Conservation (phyloP, 2,329 filamentous ascomycete genomes). For the Chrysoporthe austroafricana region DNA sequence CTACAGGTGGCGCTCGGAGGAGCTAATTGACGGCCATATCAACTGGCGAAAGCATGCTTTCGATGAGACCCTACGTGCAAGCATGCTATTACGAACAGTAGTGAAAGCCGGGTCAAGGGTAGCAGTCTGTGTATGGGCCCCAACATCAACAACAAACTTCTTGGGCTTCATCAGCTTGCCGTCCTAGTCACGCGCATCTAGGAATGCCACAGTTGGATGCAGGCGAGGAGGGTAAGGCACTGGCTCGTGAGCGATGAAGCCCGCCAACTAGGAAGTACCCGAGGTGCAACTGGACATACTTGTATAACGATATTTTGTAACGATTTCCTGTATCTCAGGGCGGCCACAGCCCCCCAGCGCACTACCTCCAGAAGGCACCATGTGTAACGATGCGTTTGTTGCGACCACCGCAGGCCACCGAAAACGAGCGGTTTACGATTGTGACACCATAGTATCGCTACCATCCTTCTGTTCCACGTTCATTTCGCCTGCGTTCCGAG, state of each 20-base stretch:
- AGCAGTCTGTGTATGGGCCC: neutral
- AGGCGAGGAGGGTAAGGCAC: conserved; percentile 1
- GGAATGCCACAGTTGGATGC: neutral
- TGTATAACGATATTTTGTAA: neutral
- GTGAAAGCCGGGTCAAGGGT: neutral
- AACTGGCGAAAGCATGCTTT: neutral
- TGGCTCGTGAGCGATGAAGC: neutral
- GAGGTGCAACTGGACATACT: neutral
- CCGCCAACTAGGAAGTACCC: neutral
- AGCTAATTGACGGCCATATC: neutral
- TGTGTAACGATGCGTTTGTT: neutral
- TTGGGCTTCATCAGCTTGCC: neutral
- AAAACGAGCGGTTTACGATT: neutral
- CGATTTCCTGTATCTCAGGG: conserved; percentile 10
- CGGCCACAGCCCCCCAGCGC: neutral
- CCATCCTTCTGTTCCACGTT: neutral
- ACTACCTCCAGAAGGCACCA: neutral
- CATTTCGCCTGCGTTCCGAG: neutral
- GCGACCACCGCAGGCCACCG: neutral
- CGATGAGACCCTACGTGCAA: neutral
- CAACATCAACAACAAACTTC: neutral
- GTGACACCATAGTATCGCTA: neutral
- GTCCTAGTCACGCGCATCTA: neutral
- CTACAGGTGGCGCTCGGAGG: neutral
- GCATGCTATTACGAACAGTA: too few relatives aligned